These are phyloP conservation scores for Fusarium gaditjirri DNA, from an alignment of 2,329 filamentous ascomycete species.

Conservation along the genomic window DNA sequence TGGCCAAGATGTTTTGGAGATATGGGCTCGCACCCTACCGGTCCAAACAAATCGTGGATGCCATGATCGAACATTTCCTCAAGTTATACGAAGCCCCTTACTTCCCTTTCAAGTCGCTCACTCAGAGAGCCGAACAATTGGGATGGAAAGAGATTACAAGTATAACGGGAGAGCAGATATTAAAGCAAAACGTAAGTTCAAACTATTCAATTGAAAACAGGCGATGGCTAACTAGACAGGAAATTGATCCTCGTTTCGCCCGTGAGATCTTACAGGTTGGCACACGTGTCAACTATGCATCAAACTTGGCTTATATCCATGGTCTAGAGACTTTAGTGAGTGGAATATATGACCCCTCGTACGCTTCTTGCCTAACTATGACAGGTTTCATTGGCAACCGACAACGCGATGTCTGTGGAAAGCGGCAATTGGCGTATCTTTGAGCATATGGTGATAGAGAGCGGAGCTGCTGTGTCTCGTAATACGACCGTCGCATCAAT, in stretches of 20 bases:
- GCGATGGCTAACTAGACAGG: conserved; percentile 43
- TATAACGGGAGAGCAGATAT: conserved; percentile 77
- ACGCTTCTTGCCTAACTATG: conserved; percentile 2
- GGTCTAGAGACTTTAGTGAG: conserved; percentile 84
- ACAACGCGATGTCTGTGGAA: conserved; percentile 80
- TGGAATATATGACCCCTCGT: not conserved
- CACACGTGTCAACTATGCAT: conserved; percentile 94
- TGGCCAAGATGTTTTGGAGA: conserved; percentile 81
- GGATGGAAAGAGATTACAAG: conserved; percentile 74
- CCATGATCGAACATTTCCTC: conserved; percentile 77
- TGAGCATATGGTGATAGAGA: conserved; percentile 76
- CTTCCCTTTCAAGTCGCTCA: conserved; percentile 86
- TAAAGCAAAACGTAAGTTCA: conserved; percentile 67
- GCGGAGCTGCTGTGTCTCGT: conserved; percentile 68
- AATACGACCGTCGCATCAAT: conserved; percentile 77
- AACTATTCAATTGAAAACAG: too few relatives aligned
- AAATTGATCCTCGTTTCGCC: conserved; percentile 72
- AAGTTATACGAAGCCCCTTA: conserved; percentile 82
- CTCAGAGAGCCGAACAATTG: conserved; percentile 72
- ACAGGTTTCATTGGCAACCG: conserved; percentile 86
- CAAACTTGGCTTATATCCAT: conserved; percentile 87
- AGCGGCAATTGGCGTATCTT: conserved; percentile 98
- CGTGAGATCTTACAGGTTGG: conserved; percentile 89
- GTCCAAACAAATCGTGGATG: conserved; percentile 77
- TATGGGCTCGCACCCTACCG: conserved; percentile 84